Percentiles rank a stretch among this genome's conserved stretches.
These are phyloP conservation scores for Solanum commersonii DNA, from an alignment of 257 asterid species.

Conservation along the genomic window DNA sequence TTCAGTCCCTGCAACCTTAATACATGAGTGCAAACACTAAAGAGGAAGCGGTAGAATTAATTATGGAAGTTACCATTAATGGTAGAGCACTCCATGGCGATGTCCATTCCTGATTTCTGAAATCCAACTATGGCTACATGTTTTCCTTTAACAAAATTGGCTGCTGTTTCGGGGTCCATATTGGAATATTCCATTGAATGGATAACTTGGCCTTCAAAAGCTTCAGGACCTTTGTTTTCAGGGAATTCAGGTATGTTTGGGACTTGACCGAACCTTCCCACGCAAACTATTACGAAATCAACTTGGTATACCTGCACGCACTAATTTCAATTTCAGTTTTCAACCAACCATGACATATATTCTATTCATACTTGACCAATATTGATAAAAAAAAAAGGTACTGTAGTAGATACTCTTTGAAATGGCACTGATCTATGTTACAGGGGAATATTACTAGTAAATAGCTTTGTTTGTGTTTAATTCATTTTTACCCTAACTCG, in stretches of 20 bases:
- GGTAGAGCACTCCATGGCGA: constrained; percentile 27
- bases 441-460: no score
- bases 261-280: constrained; percentile 25
- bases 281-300: constrained; percentile 29
- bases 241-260: constrained; percentile 37
- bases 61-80: constrained; percentile 11
- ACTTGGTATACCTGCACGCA: constrained; percentile 12
- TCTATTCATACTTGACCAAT: not conserved
- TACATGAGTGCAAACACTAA: not conserved
- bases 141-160: constrained; percentile 18
- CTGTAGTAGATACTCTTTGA: no score
- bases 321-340: not conserved
- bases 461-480: no score
- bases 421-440: no score
- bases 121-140: constrained; percentile 29
- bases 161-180: constrained; percentile 20
- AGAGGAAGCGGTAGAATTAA: no score
- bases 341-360: not conserved
- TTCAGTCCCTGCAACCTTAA: constrained; percentile 17
- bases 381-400: no score
- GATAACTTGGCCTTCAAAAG: constrained; percentile 24
- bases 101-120: constrained; percentile 40
- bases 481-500: no score
- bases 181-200: constrained; percentile 37
- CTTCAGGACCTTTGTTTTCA: constrained; percentile 18